Evolutionary conservation across 345 rosid genomes (phyloP).

Genomic region (Cardamine resedifolia): DNA sequence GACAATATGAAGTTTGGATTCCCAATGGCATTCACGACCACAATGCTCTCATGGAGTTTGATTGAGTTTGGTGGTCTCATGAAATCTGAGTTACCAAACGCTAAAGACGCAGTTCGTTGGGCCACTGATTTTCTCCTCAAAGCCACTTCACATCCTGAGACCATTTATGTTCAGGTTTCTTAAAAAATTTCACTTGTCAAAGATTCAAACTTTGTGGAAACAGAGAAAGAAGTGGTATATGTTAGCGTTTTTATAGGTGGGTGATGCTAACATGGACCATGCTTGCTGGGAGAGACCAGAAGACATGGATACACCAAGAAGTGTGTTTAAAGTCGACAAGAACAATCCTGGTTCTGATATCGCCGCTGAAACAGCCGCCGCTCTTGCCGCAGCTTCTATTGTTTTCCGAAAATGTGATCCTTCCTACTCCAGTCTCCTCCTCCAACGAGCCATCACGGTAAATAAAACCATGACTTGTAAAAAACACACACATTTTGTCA

Average conservation of each 20-base stretch:
- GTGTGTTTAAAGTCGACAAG: slow-evolving; percentile 53
- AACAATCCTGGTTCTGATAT: slow-evolving; percentile 78
- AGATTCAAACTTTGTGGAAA: neutral
- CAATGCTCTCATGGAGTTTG: slow-evolving; percentile 78
- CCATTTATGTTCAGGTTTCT: slow-evolving; percentile 49
- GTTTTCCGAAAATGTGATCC: slow-evolving; percentile 53
- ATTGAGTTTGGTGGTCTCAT: slow-evolving; percentile 59
- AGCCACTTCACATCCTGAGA: slow-evolving; percentile 61
- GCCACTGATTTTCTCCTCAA: slow-evolving; percentile 73
- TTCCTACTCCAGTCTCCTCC: slow-evolving; percentile 51
- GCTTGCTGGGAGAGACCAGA: slow-evolving; percentile 94
- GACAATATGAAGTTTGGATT: slow-evolving; percentile 88
- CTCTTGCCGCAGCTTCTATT: slow-evolving; percentile 79
- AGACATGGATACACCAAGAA: slow-evolving; percentile 89
- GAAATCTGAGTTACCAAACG: slow-evolving; percentile 44
- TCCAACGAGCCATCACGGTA: slow-evolving; percentile 55
- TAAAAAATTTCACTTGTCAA: neutral
- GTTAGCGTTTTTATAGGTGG: slow-evolving; percentile 22
- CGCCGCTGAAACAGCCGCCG: slow-evolving; percentile 84
- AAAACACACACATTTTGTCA: neutral
- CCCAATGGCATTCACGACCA: slow-evolving; percentile 86
- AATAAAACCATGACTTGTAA: no score
- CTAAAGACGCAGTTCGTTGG: slow-evolving; percentile 70
- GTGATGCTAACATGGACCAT: slow-evolving; percentile 39
- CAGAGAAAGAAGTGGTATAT: neutral